Conservation (phyloP, 75 land plant species). For the Chamaecyparis obtusa region DNA sequence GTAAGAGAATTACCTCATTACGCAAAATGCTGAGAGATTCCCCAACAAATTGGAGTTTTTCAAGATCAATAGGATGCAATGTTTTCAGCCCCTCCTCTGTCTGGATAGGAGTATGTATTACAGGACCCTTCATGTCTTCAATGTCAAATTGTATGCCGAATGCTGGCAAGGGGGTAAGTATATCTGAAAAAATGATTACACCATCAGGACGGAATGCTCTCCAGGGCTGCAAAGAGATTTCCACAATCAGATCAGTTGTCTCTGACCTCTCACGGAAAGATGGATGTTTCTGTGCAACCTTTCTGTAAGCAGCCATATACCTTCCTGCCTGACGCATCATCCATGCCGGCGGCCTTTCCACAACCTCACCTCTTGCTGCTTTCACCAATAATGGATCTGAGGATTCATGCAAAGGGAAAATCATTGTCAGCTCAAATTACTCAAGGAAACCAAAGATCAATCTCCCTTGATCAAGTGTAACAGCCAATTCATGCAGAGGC, state of each 20-base stretch:
- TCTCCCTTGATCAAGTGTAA: not conserved
- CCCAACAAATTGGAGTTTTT: conserved; percentile 87
- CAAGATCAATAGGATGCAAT: conserved; percentile 79
- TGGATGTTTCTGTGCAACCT: conserved; percentile 92
- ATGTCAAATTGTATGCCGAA: conserved; percentile 96
- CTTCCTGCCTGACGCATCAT: conserved; percentile 99
- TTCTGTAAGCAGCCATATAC: conserved; percentile 95
- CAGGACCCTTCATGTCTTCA: conserved; percentile 86
- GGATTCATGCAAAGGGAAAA: not conserved
- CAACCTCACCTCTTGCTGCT: conserved; percentile 77
- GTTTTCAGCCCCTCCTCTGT: conserved; percentile 65
- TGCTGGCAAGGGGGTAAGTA: conserved; percentile 96
- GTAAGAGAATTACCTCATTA: conserved; percentile 51
- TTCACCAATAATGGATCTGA: conserved; percentile 85
- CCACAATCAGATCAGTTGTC: conserved; percentile 93
- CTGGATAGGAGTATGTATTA: conserved; percentile 72
- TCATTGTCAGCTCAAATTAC: not conserved
- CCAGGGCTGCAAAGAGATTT: conserved; percentile 99
- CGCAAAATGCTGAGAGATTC: conserved; percentile 87
- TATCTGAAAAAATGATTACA: conserved; percentile 96
- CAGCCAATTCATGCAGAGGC: not conserved
- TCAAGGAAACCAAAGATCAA: not conserved
- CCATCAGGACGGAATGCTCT: conserved; percentile 95
- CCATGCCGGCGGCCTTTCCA: conserved; percentile 96
- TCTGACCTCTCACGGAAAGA: conserved; percentile 96